Evolutionary conservation across 1,284 basidiomycete genomes (phyloP).

Genomic region (Coniophora puteana): DNA sequence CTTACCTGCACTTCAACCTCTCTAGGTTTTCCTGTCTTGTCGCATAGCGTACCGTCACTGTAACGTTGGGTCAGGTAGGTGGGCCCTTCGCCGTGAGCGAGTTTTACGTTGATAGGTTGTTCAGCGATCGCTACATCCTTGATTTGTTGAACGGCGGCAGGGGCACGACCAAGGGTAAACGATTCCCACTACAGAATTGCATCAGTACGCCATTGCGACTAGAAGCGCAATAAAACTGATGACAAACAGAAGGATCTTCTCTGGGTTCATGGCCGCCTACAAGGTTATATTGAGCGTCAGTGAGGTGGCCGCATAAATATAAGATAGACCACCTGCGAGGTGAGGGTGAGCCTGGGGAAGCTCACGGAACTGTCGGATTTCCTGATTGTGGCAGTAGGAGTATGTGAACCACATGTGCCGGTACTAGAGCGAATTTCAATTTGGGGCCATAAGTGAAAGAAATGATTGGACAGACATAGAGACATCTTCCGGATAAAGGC

Average conservation of each 20-base stretch:
- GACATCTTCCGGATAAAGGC: constrained; percentile 69
- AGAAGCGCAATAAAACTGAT: constrained; percentile 29
- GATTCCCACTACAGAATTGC: constrained; percentile 64
- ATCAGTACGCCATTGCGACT: constrained; percentile 12
- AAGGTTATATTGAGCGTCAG: constrained; percentile 12
- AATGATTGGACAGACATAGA: constrained; percentile 68
- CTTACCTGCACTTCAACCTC: constrained; percentile 90
- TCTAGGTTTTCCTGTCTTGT: constrained; percentile 81
- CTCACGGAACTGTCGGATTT: constrained; percentile 89
- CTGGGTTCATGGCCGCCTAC: constrained; percentile 72
- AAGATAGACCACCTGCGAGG: constrained; percentile 50
- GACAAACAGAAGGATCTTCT: constrained; percentile 81
- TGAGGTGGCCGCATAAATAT: constrained; percentile 18
- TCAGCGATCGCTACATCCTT: constrained; percentile 69
- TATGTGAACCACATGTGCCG: constrained; percentile 94
- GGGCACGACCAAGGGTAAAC: constrained; percentile 74
- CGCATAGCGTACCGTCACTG: constrained; percentile 88
- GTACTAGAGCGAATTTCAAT: constrained; percentile 44
- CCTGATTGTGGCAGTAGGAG: constrained; percentile 88
- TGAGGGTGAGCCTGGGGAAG: constrained; percentile 53
- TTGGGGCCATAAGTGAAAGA: constrained; percentile 15
- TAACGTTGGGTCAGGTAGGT: constrained; percentile 90
- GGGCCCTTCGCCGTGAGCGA: constrained; percentile 73
- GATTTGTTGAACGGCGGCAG: constrained; percentile 51
- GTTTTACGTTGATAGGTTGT: constrained; percentile 64